Evolutionary conservation across 164 flowering plant genomes (phyloP).

Genomic region (Macadamia tetraphylla): DNA sequence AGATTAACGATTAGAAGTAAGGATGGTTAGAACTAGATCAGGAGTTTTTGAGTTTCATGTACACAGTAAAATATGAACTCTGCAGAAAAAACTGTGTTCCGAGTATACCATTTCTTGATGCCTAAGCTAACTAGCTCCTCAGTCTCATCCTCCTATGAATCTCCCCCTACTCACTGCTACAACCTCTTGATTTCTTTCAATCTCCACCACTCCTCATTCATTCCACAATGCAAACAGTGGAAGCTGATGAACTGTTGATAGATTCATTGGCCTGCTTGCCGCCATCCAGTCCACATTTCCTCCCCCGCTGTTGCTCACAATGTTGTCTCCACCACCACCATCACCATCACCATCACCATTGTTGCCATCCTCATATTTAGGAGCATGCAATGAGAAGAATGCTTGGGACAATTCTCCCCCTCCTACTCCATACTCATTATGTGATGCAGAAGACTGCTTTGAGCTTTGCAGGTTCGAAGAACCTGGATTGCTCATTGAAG

Average conservation of each 20-base stretch:
- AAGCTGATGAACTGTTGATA: constrained; percentile 5
- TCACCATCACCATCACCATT: neutral
- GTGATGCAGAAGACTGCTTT: neutral
- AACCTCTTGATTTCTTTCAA: too few species aligned
- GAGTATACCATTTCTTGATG: too few species aligned
- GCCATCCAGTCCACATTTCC: constrained; percentile 1
- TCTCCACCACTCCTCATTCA: constrained; percentile 5
- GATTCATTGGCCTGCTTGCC: neutral
- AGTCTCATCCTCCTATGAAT: too few species aligned
- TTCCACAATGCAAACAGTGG: constrained; percentile 35
- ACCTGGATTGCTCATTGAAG: constrained; percentile 11
- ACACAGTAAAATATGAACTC: too few species aligned
- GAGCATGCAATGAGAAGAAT: constrained; percentile 1
- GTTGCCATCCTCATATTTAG: neutral
- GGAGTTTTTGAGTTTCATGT: too few species aligned
- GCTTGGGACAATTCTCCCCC: neutral
- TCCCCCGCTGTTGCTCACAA: neutral
- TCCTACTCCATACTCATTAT: neutral
- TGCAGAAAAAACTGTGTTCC: too few species aligned
- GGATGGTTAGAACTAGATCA: too few species aligned
- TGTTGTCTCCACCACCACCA: neutral
- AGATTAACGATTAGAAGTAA: too few species aligned
- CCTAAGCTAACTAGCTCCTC: too few species aligned
- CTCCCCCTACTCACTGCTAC: too few species aligned
- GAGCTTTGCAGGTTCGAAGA: constrained; percentile 24